Evolutionary conservation across 169 alveolate genomes (phyloP).

Genomic region (Plasmodium gaboni): DNA sequence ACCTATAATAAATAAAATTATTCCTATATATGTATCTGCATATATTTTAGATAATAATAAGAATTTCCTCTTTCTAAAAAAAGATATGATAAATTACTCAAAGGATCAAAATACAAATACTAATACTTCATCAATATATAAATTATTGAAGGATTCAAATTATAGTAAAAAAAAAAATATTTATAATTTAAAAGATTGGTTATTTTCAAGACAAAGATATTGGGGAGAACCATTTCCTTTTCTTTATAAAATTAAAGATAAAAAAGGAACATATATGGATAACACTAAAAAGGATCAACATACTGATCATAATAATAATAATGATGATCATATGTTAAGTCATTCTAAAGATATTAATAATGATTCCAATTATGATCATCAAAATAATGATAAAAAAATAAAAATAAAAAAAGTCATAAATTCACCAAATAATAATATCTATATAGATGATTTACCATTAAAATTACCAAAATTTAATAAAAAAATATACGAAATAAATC

Average conservation of each 20-base stretch:
- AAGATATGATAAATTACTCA: not conserved
- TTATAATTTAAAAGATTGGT: slow-evolving; percentile 91
- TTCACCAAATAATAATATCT: slow-evolving; percentile 40
- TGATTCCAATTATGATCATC: too few relatives aligned
- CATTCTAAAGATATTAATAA: not conserved
- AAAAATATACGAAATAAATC: slow-evolving; percentile 25
- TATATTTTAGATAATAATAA: slow-evolving; percentile 49
- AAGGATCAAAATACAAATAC: not conserved
- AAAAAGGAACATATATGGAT: slow-evolving; percentile 43
- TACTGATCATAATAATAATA: not conserved
- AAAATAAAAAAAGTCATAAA: slow-evolving; percentile 47
- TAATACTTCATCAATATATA: slow-evolving; percentile 7
- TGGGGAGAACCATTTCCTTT: slow-evolving; percentile 97
- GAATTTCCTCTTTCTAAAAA: slow-evolving; percentile 16
- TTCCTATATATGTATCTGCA: slow-evolving; percentile 78
- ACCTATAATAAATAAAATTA: slow-evolving; percentile 69
- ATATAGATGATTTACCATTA: slow-evolving; percentile 73
- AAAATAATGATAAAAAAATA: not conserved
- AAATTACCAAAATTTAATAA: slow-evolving; percentile 59
- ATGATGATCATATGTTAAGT: not conserved
- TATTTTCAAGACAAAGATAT: slow-evolving; percentile 92
- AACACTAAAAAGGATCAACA: not conserved
- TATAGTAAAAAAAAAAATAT: slow-evolving; percentile 53
- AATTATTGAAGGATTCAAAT: slow-evolving; percentile 20
- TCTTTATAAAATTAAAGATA: slow-evolving; percentile 52